A percentile compares a stretch with the other conserved stretches of the same genome.
Evolutionary conservation across 139 green algal genomes (phyloP).

Genomic region (Chlorella sp.): DNA sequence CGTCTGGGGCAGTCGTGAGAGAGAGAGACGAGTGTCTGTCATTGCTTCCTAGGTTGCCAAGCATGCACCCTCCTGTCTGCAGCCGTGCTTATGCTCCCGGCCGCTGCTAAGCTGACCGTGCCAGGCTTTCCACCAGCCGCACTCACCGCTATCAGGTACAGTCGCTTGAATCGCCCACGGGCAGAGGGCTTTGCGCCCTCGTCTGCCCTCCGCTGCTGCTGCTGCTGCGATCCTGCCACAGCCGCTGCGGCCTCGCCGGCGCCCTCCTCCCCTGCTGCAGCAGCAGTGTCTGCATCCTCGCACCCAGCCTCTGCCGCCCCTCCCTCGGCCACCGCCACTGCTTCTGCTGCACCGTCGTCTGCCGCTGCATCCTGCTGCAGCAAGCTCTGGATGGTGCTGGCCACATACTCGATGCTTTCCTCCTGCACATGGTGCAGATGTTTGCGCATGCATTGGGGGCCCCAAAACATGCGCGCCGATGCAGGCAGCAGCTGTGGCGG

Average conservation of each 20-base stretch:
- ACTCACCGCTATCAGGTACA: slow-evolving; percentile 58
- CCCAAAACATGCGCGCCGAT: no score
- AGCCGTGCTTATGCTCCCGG: no score
- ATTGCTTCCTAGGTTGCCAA: no score
- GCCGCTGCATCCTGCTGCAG: slow-evolving; percentile 34
- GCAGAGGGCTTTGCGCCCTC: not conserved
- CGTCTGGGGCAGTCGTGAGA: not conserved
- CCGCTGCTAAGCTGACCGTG: not conserved
- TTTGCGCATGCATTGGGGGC: not conserved
- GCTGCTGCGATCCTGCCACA: not conserved
- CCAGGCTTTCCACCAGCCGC: no score
- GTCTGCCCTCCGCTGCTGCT: not conserved
- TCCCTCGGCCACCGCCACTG: not conserved
- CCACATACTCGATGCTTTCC: slow-evolving; percentile 68
- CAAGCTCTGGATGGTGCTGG: slow-evolving; percentile 45
- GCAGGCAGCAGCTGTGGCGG: not conserved
- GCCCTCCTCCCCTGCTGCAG: no score
- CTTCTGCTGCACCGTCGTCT: not conserved
- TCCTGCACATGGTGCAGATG: slow-evolving; percentile 46
- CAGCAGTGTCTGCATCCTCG: not conserved
- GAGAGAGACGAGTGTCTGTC: no score
- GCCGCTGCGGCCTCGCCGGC: not conserved
- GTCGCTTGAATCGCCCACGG: not conserved
- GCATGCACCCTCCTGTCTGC: no score
- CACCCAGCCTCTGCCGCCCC: not conserved